A percentile compares a stretch with the other conserved stretches of the same genome.
These are phyloP conservation scores for Serendipita sp. DNA, from an alignment of 1,284 basidiomycete species.

Conservation along the genomic window DNA sequence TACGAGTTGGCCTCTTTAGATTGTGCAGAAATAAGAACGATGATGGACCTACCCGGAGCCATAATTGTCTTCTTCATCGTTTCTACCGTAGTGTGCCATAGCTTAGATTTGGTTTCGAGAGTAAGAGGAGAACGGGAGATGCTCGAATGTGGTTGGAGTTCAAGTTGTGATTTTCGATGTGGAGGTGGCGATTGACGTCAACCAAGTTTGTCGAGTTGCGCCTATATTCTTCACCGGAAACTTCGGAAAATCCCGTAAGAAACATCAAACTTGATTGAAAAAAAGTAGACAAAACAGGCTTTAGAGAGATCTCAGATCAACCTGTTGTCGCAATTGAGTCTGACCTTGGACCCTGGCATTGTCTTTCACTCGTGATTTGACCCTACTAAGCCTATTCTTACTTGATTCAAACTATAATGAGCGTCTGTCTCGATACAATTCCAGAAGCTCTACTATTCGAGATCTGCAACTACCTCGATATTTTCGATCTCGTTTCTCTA, in stretches of 20 bases:
- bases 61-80: neutral
- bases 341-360: too few relatives aligned
- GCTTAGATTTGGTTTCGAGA: neutral
- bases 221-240: too few relatives aligned
- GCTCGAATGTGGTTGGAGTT: neutral
- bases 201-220: neutral
- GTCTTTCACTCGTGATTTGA: too few relatives aligned
- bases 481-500: neutral
- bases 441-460: slow-evolving; percentile 1
- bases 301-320: too few relatives aligned
- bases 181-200: neutral
- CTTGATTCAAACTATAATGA: neutral
- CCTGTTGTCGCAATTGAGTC: too few relatives aligned
- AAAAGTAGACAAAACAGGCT: too few relatives aligned
- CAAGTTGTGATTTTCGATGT: neutral
- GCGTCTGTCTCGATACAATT: neutral
- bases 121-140: too few relatives aligned
- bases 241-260: too few relatives aligned
- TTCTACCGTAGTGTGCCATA: neutral
- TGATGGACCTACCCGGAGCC: neutral
- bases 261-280: too few relatives aligned
- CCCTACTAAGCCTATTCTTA: neutral
- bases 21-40: too few relatives aligned
- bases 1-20: too few relatives aligned
- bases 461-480: neutral